Percentiles rank a stretch among this genome's conserved stretches.
phyloP scores from a whole-genome alignment of 345 rosid species.

The Noccaea bulbosa region DNA sequence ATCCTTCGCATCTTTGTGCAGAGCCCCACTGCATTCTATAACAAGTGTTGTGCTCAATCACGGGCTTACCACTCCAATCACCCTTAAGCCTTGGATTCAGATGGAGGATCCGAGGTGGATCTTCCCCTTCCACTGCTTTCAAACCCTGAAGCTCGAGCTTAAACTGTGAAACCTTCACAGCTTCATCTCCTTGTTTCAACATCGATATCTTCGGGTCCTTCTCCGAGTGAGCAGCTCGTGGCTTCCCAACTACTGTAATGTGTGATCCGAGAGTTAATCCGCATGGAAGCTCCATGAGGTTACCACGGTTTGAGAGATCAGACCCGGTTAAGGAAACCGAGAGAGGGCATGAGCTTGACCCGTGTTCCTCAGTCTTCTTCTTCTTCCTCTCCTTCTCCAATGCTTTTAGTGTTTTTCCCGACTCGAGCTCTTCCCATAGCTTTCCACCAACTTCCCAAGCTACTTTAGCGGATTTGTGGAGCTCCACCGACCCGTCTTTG shows the following conservation, averaged over 20 bases:
- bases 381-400: conserved; percentile 27
- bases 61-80: conserved; percentile 85
- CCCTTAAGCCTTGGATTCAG: conserved; percentile 93
- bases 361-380: conserved; percentile 44
- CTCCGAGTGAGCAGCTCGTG: conserved; percentile 63
- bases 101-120: conserved; percentile 83
- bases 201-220: conserved; percentile 60
- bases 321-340: conserved; percentile 62
- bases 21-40: conserved; percentile 89
- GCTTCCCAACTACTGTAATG: conserved; percentile 75
- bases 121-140: conserved; percentile 82
- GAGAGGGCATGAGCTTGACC: conserved; percentile 50
- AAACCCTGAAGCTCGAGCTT: conserved; percentile 82
- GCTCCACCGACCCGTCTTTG: conserved; percentile 58
- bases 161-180: conserved; percentile 74
- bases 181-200: conserved; percentile 54
- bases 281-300: conserved; percentile 71
- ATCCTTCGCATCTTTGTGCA: conserved; percentile 78
- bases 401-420: conserved; percentile 41
- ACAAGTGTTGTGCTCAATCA: conserved; percentile 92
- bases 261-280: conserved; percentile 86
- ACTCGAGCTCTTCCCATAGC: conserved; percentile 66
- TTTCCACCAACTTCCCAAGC: conserved; percentile 71
- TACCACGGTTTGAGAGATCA: conserved; percentile 51
- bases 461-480: conserved; percentile 63